Evolutionary conservation across 2,329 filamentous ascomycete species (phyloP).

Genomic region (Cladophialophora chaetospira): DNA sequence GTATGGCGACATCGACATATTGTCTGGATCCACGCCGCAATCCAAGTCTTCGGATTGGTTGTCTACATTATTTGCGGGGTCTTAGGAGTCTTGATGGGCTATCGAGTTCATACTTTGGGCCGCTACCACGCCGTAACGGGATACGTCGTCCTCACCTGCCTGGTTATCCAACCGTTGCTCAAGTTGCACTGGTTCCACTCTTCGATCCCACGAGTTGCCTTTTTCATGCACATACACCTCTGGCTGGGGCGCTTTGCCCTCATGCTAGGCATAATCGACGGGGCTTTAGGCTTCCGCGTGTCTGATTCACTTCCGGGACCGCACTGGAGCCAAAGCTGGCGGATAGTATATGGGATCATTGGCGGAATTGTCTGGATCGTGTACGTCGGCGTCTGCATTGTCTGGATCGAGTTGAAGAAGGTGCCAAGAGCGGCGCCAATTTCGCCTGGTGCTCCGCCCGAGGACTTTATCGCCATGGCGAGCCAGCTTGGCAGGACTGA

Average conservation of each 20-base stretch:
- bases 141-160: constrained; percentile 33
- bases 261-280: constrained; percentile 58
- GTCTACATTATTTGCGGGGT: constrained; percentile 34
- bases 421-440: background rate
- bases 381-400: constrained; percentile 22
- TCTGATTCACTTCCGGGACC: constrained; percentile 10
- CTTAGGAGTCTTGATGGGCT: constrained; percentile 36
- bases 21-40: constrained; percentile 33
- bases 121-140: constrained; percentile 36
- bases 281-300: constrained; percentile 52
- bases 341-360: constrained; percentile 19
- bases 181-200: constrained; percentile 45
- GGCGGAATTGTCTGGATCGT: constrained; percentile 23
- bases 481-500: too few relatives aligned
- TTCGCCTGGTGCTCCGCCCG: constrained; percentile 1
- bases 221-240: constrained; percentile 44
- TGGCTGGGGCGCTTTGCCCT: constrained; percentile 57
- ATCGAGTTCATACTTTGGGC: constrained; percentile 11
- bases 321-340: constrained; percentile 15
- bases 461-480: background rate
- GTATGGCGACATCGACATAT: constrained; percentile 28
- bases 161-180: constrained; percentile 35
- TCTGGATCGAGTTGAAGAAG: constrained; percentile 24
- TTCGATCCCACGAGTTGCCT: constrained; percentile 39
- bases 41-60: constrained; percentile 31